Conservation (phyloP, 192 early-diverging fungal species). For the Linderina pennispora region DNA sequence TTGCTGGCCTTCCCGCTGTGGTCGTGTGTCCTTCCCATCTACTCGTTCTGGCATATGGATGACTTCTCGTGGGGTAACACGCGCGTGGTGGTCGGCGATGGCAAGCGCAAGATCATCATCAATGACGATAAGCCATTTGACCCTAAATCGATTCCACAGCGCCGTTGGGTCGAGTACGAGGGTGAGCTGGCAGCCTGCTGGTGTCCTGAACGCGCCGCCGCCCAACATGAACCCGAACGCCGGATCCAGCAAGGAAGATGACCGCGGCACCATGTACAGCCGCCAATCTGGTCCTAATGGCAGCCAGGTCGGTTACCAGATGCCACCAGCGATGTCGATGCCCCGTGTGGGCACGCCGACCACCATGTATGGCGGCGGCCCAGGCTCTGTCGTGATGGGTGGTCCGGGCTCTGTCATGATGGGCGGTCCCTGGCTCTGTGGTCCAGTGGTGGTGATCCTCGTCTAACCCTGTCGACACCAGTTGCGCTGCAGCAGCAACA, state of each 20-base stretch:
- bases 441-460: conserved; percentile 25
- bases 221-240: conserved; percentile 41
- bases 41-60: conserved; percentile 98
- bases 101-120: conserved; percentile 57
- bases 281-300: conserved; percentile 12
- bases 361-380: conserved; percentile 8
- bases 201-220: conserved; percentile 36
- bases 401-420: no score
- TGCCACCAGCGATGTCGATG: conserved; percentile 9
- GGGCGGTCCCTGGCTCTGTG: no score
- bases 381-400: no score
- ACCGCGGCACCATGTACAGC: conserved; percentile 21
- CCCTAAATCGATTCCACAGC: conserved; percentile 75
- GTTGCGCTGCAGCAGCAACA: conserved; percentile 31
- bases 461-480: conserved; percentile 27
- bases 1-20: conserved; percentile 88
- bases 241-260: conserved; percentile 30
- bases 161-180: conserved; percentile 86
- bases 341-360: conserved; percentile 25
- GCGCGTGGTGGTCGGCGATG: conserved; percentile 68
- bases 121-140: conserved; percentile 79
- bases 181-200: conserved; percentile 55
- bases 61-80: conserved; percentile 99
- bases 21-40: conserved; percentile 85
- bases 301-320: conserved; percentile 5